Evolutionary conservation across 441 rosid genomes (phyloP).

Genomic region (Bocquillonia castaneifolia): DNA sequence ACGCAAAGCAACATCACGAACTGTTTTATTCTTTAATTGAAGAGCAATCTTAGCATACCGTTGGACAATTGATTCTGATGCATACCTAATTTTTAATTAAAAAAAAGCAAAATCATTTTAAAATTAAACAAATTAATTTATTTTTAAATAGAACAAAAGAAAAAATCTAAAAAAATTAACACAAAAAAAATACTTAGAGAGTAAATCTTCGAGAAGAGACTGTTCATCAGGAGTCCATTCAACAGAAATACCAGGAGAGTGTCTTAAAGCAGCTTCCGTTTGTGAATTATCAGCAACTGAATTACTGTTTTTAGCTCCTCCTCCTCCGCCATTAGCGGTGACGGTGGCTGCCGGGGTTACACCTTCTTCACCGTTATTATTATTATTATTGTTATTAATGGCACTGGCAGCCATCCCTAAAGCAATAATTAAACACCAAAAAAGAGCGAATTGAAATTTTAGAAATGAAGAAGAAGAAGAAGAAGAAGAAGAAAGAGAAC

Average conservation of each 20-base stretch:
- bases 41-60: conserved; percentile 75
- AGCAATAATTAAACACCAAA: too few relatives aligned
- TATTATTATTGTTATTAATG: conserved; percentile 19
- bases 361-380: conserved; percentile 48
- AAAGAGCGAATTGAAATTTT: too few relatives aligned
- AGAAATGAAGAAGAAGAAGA: too few relatives aligned
- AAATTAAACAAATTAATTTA: background rate
- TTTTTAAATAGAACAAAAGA: conserved; percentile 5
- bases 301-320: conserved; percentile 32
- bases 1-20: conserved; percentile 71
- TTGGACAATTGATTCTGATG: conserved; percentile 43
- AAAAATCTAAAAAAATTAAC: too few relatives aligned
- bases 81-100: conserved; percentile 29
- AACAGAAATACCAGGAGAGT: conserved; percentile 54
- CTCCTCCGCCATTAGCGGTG: conserved; percentile 40
- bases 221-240: conserved; percentile 74
- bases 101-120: background rate
- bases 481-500: too few relatives aligned
- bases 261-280: conserved; percentile 52
- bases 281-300: conserved; percentile 29
- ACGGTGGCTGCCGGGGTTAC: conserved; percentile 3
- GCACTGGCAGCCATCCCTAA: conserved; percentile 61
- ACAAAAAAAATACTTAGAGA: conserved; percentile 34
- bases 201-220: conserved; percentile 60
- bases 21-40: conserved; percentile 63